Percentiles rank a stretch among this genome's conserved stretches.
These are phyloP conservation scores for Sporothrix phasma DNA, from an alignment of 2,329 filamentous ascomycete species.

Conservation along the genomic window DNA sequence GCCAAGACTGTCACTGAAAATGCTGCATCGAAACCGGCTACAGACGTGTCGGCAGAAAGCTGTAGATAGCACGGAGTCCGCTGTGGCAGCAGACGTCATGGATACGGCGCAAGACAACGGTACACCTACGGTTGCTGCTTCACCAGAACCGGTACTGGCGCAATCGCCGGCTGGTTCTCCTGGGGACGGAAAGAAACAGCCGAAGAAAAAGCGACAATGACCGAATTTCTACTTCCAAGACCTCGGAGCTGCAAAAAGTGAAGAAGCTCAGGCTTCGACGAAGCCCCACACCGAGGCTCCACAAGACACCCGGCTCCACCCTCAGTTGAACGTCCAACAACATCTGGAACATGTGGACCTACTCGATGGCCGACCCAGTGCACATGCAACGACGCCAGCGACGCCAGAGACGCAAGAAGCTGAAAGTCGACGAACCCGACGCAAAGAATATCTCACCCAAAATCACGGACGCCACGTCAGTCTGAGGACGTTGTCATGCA, in stretches of 20 bases:
- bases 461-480: slow-evolving; percentile 11
- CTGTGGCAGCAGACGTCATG: background rate
- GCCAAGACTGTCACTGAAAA: slow-evolving; percentile 10
- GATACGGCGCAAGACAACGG: slow-evolving; percentile 3
- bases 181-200: slow-evolving; percentile 14
- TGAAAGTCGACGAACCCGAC: background rate
- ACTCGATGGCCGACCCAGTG: slow-evolving; percentile 29
- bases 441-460: slow-evolving; percentile 8
- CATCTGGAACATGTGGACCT: slow-evolving; percentile 19
- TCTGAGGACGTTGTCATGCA: slow-evolving; percentile 34
- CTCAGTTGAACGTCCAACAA: slow-evolving; percentile 14
- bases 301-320: slow-evolving; percentile 11
- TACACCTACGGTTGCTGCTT: background rate
- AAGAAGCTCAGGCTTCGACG: background rate
- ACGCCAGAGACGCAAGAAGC: slow-evolving; percentile 9
- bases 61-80: background rate
- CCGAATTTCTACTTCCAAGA: slow-evolving; percentile 18
- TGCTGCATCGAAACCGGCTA: slow-evolving; percentile 5
- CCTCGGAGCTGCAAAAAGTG: slow-evolving; percentile 11
- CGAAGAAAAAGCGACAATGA: slow-evolving; percentile 16
- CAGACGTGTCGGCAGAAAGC: background rate
- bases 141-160: background rate
- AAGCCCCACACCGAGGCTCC: slow-evolving; percentile 14
- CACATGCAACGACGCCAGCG: slow-evolving; percentile 11
- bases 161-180: slow-evolving; percentile 16